Percentiles rank a stretch among this genome's conserved stretches.
Evolutionary conservation across 495 filamentous ascomycete species (phyloP).

Genomic region (Amorphotheca resinae): DNA sequence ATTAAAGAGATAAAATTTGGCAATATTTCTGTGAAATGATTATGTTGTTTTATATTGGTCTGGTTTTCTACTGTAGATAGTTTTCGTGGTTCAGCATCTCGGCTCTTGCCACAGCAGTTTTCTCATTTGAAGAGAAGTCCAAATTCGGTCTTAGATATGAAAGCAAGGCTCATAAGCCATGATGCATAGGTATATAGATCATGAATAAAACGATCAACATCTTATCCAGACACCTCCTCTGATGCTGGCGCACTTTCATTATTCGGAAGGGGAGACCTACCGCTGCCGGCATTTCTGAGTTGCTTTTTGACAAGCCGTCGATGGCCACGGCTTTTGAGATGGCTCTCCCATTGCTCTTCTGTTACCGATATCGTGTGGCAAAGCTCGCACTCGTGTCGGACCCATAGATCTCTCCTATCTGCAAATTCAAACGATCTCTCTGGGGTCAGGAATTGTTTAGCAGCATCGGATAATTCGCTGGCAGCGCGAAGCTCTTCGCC

Average conservation of each 20-base stretch:
- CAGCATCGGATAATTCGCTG: slow-evolving; percentile 44
- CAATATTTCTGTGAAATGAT: too few relatives aligned
- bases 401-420: slow-evolving; percentile 35
- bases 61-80: too few relatives aligned
- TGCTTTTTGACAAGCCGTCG: slow-evolving; percentile 19
- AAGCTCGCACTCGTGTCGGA: slow-evolving; percentile 48
- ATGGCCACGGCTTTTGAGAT: slow-evolving; percentile 58
- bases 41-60: too few relatives aligned
- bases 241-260: background rate
- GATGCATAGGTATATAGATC: too few relatives aligned
- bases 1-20: too few relatives aligned
- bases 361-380: slow-evolving; percentile 58
- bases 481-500: slow-evolving; percentile 46
- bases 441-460: slow-evolving; percentile 41
- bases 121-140: too few relatives aligned
- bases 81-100: too few relatives aligned
- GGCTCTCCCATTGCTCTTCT: slow-evolving; percentile 62
- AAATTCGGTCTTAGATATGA: too few relatives aligned
- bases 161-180: too few relatives aligned
- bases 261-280: slow-evolving; percentile 5
- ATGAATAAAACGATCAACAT: too few relatives aligned
- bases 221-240: background rate
- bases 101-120: too few relatives aligned
- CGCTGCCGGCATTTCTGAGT: slow-evolving; percentile 5
- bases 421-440: slow-evolving; percentile 31